phyloP scores from a whole-genome alignment of 345 rosid genomes.

The Hibiscus trionum region DNA sequence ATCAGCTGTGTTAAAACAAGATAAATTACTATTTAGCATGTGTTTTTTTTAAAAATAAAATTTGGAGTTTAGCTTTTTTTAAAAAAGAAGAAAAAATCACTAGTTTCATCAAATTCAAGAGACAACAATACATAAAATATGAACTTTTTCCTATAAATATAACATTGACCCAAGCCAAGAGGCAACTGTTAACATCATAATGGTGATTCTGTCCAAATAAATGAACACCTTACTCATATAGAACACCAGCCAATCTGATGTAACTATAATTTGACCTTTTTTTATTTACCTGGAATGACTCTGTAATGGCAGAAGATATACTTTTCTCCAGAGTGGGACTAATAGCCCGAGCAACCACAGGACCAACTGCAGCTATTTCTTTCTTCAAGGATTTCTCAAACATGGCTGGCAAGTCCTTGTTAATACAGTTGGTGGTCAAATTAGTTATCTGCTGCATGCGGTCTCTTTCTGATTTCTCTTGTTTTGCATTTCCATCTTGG shows the following conservation, averaged over 20 bases:
- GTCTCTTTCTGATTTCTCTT: conserved; percentile 53
- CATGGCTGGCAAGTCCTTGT: conserved; percentile 41
- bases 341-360: conserved; percentile 40
- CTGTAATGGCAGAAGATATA: conserved; percentile 46
- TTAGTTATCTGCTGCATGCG: conserved; percentile 45
- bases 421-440: conserved; percentile 42
- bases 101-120: background rate
- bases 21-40: background rate
- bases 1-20: background rate
- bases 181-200: background rate
- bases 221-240: background rate
- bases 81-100: no score
- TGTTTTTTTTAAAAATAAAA: background rate
- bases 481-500: conserved; percentile 55
- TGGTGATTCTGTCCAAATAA: background rate
- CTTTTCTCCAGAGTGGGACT: conserved; percentile 52
- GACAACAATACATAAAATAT: background rate
- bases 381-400: conserved; percentile 56
- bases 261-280: no score
- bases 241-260: background rate
- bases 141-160: background rate
- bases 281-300: conserved; percentile 58
- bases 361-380: conserved; percentile 48
- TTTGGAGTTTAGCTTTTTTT: background rate
- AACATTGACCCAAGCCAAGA: background rate